Evolutionary conservation across 2,329 filamentous ascomycete genomes (phyloP), one percentile per base, ranked within the genome.

Genomic region (Diaporthe ilicicola): DNA sequence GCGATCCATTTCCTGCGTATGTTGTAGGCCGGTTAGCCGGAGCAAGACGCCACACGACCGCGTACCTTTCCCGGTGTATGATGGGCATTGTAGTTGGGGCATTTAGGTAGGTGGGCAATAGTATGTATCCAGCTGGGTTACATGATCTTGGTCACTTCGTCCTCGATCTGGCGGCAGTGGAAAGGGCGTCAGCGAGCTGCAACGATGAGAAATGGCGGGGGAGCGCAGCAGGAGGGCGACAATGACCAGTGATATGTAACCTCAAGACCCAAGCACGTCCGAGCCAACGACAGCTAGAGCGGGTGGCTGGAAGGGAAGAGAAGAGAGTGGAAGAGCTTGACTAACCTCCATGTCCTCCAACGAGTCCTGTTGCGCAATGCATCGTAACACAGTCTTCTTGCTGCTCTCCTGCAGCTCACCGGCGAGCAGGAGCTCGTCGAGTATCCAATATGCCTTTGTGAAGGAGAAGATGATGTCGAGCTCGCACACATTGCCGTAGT

Each of bases 381-480:
- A 97, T 74, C 96, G 88, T 74, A 99, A 84, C 50, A 99, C 94
- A 79, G 98, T 98, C 90, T 99, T 99, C 86, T 98, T 99, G 83
- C 95, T 98, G 83, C 94, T 98, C 85, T 99, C 96, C 83, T 99
- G 96, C 84, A 99, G 91, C 83, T 99, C 96, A 72, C 96, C 96
- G 7, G 96, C 96, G 76, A 99, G 87, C 75, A 99, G 87, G 73
- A 99, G 89, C 84, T 99, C 96, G 81, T 99, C 96, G 56, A 99
- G 90, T 76, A 99, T 99, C 84, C 98, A 99, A 84, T 99, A 99
- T 72, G 96, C 96, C 84, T 99, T 99, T 77, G 97, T 97, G 82
- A 99, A 99, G 81, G 97, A 98, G 89, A 99, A 99, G 82, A 99
- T 99, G 84, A 98, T 98, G 82, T 98, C 95, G 75, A 99, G 90